phyloP scores from a whole-genome alignment of 208 protist species.

The Trypanosoma boissoni region DNA sequence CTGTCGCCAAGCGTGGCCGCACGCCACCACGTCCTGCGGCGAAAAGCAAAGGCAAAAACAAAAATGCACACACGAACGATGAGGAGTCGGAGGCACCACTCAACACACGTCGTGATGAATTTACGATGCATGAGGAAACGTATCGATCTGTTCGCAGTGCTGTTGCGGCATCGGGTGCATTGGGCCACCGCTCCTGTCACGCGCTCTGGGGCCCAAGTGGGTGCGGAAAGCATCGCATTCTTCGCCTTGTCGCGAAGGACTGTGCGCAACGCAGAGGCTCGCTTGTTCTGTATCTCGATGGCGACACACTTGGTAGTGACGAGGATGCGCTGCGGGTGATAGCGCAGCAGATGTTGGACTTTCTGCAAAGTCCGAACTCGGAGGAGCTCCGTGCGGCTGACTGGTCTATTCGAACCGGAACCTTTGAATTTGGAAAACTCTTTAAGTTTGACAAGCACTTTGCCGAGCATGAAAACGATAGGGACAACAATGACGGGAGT shows the following conservation, averaged over 20 bases:
- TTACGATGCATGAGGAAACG: conserved; percentile 38
- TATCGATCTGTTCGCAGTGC: conserved; percentile 68
- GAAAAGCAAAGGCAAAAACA: neutral
- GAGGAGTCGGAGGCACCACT: neutral
- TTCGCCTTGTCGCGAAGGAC: conserved; percentile 63
- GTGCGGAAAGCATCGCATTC: conserved; percentile 66
- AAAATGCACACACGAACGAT: neutral
- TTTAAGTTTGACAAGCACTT: conserved; percentile 61
- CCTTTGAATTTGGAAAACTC: conserved; percentile 74
- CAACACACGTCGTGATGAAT: conserved; percentile 14
- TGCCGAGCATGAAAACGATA: conserved; percentile 5
- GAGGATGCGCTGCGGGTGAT: conserved; percentile 56
- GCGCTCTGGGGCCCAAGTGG: conserved; percentile 70
- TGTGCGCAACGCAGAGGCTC: conserved; percentile 41
- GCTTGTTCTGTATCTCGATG: conserved; percentile 67
- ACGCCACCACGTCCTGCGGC: conserved; percentile 15
- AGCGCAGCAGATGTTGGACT: conserved; percentile 61
- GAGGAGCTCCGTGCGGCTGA: conserved; percentile 40
- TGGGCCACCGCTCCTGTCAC: conserved; percentile 78
- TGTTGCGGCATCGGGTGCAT: conserved; percentile 62
- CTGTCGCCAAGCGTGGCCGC: conserved; percentile 25
- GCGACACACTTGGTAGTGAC: conserved; percentile 58
- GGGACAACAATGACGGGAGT: neutral
- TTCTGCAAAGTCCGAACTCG: conserved; percentile 59
- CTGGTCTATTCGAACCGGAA: conserved; percentile 51